Base-by-base conservation (phyloP, 768 basidiomycete genomes). In the Neoboletus magnificus region DNA sequence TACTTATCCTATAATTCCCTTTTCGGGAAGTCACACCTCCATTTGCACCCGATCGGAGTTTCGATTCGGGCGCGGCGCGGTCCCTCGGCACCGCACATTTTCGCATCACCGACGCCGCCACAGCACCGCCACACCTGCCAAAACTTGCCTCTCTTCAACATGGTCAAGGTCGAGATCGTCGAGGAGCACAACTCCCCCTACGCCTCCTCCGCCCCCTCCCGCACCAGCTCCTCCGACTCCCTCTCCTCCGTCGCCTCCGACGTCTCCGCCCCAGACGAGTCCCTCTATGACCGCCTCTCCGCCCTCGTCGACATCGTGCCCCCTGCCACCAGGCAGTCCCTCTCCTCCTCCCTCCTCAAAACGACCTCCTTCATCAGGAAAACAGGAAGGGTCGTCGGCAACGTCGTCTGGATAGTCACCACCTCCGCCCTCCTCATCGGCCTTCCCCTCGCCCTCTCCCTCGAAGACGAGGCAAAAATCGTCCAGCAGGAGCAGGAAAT, bases 271-370 rank as follows among this genome's bases (percentile, higher is more conserved):
- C 79, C 74, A 59, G 85, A 93, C 64, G 96, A 99, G 76, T 83
- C 94, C 41, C 58, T 97, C 64, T 77, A 86, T 60, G 94, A 98
- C 77, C 91, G 96, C 55, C 62, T 99, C 66, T 79, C 80, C 55
- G 96, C 96, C 25, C 87, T 99, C 71, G 89, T 89, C 63, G 96
- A 99, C 79, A 98, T 99, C 68, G 85, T 99, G 5, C 89, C 95
- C 8, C 97, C 97, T 23, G 76, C 87, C 10, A 95, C 95, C 37
- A 86, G 97, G 58, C 87, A 90, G 63, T 76, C 75, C 66, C 83
- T 98, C 60, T 73, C 81, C 48, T 77, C 84, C 23, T 81, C 80
- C 50, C 64, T 90, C 53, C 75, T 80, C 27, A 79, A 79, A 46
- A 82, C 91, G 0, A 78, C 84, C 5, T 74, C 81, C 2, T 82